Evolutionary conservation across 202 grass and related monocot species (phyloP), one percentile per base, ranked within the genome.

Genomic region (Setaria viridis): DNA sequence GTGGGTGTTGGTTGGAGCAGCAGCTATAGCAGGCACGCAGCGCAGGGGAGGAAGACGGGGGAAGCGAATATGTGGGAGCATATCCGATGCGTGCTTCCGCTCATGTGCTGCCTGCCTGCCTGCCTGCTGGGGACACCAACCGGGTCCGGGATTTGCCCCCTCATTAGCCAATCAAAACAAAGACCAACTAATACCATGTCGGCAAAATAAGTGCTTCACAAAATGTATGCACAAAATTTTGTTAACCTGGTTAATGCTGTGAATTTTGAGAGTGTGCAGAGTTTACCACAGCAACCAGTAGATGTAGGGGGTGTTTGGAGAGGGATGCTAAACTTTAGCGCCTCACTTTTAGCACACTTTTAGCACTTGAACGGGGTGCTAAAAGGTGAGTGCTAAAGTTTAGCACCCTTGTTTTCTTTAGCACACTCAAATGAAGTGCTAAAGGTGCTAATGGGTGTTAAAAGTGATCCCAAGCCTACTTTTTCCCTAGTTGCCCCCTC

Each of bases 31-130:
- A 9, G 70, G 29, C 21, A 25, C 25, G 67, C 37, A 72, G 14
- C 13, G 58, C 53, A 63, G 53, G 14, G 49, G 3, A 29, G 25
- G 19, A 34, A 19, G 46, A 16, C 8, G 66, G n/a, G 63, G 20
- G 17, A 3, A 57, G 59, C 78, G 93, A 93, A 95, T 95, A 85
- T 92, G 80, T 92, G 59, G 87, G 30, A 81, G 93, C 88, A 95
- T 95, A 95, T 93, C 86, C 79, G 9, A 80, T 83, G 85, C 91
- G 85, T 86, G 84, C 20, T 25, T 25, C 25, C 25, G 25, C 34
- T 35, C 34, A 3, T 35, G 34, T 19, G 16, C 51, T 39, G 0
- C 13, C 13, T 51, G 49, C 49, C 68, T 12, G 37, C 20, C 25
- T 14, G 29, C 15, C 1, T 73, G 70, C 54, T 58, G 37, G 17